Percentiles rank a stretch among this genome's conserved stretches.
Evolutionary conservation across 192 early-diverging fungal genomes (phyloP).

Genomic region (Pilaira anomala): DNA sequence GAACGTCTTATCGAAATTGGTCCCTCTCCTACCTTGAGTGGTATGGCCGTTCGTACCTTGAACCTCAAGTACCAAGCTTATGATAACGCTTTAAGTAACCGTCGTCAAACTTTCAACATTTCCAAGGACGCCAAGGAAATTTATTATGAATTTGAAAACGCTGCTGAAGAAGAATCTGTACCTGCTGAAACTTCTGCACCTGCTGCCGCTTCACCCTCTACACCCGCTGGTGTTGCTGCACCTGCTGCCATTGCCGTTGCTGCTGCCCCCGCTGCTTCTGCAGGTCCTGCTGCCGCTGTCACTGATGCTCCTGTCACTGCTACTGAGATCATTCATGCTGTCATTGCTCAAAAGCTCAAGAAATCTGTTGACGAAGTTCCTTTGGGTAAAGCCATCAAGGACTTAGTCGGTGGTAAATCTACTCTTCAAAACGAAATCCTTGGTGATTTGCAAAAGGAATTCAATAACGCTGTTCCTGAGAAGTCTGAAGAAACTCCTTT

Average conservation of each 20-base stretch:
- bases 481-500: constrained; percentile 90
- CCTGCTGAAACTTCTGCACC: constrained; percentile 46
- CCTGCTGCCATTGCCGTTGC: constrained; percentile 53
- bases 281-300: constrained; percentile 60
- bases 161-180: constrained; percentile 51
- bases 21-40: constrained; percentile 82
- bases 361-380: constrained; percentile 73
- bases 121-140: constrained; percentile 91
- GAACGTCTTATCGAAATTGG: constrained; percentile 90
- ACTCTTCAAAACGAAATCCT: constrained; percentile 96
- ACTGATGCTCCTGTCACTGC: constrained; percentile 81
- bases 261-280: constrained; percentile 32
- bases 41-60: constrained; percentile 91
- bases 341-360: constrained; percentile 91
- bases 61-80: constrained; percentile 97
- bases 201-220: constrained; percentile 40
- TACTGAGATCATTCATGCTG: constrained; percentile 73
- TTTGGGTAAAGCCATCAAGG: constrained; percentile 81
- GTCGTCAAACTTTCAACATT: constrained; percentile 85
- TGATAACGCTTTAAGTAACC: constrained; percentile 88
- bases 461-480: constrained; percentile 77
- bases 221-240: constrained; percentile 47
- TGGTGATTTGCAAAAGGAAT: constrained; percentile 93
- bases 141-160: constrained; percentile 86
- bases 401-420: constrained; percentile 93